Conservation (phyloP, 257 asterid species). For the Handroanthus guayacan region DNA sequence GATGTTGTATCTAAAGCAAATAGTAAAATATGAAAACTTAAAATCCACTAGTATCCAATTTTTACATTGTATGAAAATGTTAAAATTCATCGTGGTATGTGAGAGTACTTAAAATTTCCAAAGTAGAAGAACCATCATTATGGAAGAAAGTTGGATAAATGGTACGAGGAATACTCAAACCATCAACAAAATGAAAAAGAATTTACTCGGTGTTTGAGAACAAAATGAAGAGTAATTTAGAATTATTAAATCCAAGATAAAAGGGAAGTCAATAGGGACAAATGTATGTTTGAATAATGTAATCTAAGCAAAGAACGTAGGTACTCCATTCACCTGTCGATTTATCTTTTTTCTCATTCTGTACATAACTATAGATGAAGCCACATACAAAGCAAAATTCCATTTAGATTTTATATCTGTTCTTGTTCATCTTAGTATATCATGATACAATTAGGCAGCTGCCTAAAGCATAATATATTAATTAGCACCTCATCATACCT, state of each 20-base stretch:
- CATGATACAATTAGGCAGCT: constrained; percentile 15
- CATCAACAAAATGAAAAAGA: constrained; percentile 15
- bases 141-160: constrained; percentile 2
- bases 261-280: background rate
- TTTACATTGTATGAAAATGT: constrained; percentile 19
- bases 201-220: background rate
- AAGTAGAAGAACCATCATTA: constrained; percentile 2
- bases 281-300: constrained; percentile 12
- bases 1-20: constrained; percentile 83
- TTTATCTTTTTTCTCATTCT: constrained; percentile 7
- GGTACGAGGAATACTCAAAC: constrained; percentile 16
- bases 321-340: background rate
- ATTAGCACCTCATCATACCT: constrained; percentile 57
- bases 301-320: constrained; percentile 2
- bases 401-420: constrained; percentile 22
- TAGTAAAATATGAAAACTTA: background rate
- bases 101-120: background rate
- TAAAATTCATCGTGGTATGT: constrained; percentile 14
- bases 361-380: background rate
- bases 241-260: background rate
- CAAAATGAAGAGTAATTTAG: constrained; percentile 15
- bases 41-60: constrained; percentile 19
- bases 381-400: background rate
- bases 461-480: background rate
- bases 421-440: constrained; percentile 3